A percentile compares a stretch with the other conserved stretches of the same genome.
phyloP scores from a whole-genome alignment of 352 stramenopile species.

The Phytophthora fragariae region DNA sequence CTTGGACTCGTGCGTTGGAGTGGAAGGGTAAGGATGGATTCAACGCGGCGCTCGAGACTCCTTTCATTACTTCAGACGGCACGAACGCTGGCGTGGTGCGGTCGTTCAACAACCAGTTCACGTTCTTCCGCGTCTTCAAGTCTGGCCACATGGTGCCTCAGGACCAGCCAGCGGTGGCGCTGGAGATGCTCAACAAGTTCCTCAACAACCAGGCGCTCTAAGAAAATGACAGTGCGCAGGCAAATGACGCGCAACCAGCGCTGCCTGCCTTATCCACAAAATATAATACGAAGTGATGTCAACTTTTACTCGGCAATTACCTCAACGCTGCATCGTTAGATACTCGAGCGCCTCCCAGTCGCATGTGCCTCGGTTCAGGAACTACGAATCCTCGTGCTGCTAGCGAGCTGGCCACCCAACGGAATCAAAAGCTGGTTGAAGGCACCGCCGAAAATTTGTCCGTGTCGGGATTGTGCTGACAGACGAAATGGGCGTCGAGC shows the following conservation, averaged over 20 bases:
- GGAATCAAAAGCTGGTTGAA: constrained; percentile 24
- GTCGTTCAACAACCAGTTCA: constrained; percentile 55
- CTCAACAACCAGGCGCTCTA: constrained; percentile 52
- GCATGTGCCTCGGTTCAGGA: constrained; percentile 18
- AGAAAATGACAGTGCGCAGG: constrained; percentile 1
- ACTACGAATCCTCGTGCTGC: constrained; percentile 11
- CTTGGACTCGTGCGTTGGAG: constrained; percentile 92
- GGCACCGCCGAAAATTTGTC: constrained; percentile 11
- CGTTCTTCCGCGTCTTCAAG: constrained; percentile 70
- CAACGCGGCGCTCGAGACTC: constrained; percentile 55
- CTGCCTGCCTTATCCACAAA: not conserved
- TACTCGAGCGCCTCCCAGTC: not conserved
- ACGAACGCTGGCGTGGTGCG: constrained; percentile 41
- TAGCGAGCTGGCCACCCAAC: constrained; percentile 15
- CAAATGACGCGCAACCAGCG: not conserved
- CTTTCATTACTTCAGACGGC: constrained; percentile 24
- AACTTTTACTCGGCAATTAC: not conserved
- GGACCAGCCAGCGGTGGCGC: constrained; percentile 57
- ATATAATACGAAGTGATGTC: constrained; percentile 5
- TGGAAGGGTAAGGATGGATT: constrained; percentile 93
- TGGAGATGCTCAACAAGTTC: constrained; percentile 78
- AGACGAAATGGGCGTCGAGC: not conserved
- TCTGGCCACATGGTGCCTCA: constrained; percentile 73
- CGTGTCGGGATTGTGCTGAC: constrained; percentile 1
- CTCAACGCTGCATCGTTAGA: not conserved